Evolutionary conservation across 441 rosid genomes (phyloP).

Genomic region (Euphorbia neoarborescens): DNA sequence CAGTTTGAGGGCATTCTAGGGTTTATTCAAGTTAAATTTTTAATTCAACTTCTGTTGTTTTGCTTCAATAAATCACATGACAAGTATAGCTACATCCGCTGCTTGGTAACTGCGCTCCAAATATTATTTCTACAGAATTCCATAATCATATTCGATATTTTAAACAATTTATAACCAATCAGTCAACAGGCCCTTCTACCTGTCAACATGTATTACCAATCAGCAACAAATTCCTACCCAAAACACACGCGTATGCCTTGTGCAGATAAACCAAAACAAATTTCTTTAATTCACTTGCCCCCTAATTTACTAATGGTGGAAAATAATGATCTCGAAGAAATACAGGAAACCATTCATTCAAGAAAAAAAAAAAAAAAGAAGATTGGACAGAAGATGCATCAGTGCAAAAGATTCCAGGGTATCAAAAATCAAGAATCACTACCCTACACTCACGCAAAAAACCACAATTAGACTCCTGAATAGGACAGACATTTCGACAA

Average conservation of each 20-base stretch:
- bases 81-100: neutral
- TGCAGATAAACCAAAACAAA: too few species aligned
- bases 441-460: neutral
- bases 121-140: neutral
- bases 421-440: neutral
- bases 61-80: neutral
- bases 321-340: too few species aligned
- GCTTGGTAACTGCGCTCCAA: neutral
- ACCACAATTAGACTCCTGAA: conserved; percentile 10
- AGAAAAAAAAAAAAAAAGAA: neutral
- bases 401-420: neutral
- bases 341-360: neutral
- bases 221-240: neutral
- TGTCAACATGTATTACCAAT: neutral
- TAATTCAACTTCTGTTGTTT: too few species aligned
- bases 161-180: neutral
- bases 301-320: neutral
- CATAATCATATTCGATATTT: neutral
- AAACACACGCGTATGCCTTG: neutral
- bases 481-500: conserved; percentile 39
- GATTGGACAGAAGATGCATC: too few species aligned
- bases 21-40: too few species aligned
- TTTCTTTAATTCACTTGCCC: neutral
- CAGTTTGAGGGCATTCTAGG: too few species aligned
- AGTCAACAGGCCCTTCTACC: neutral